phyloP scores from a whole-genome alignment of 768 basidiomycete genomes.

The Brasilioporus rufonigricans region DNA sequence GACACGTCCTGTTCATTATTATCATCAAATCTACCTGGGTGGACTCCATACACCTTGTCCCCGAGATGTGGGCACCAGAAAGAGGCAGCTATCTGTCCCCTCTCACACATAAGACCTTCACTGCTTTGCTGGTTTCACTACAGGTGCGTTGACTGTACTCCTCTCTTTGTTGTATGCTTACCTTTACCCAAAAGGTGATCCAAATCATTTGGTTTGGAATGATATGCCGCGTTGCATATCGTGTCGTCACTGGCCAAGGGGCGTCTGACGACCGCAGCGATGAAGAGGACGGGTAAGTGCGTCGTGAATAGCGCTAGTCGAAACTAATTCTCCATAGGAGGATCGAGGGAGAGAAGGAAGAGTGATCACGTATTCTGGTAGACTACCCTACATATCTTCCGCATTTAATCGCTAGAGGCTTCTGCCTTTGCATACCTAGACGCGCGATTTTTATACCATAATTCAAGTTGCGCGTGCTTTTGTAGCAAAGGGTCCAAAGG shows the following conservation, averaged over 20 bases:
- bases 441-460: constrained; percentile 29
- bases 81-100: constrained; percentile 55
- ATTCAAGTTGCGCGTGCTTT: constrained; percentile 3
- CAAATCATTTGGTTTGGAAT: constrained; percentile 84
- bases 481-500: not conserved
- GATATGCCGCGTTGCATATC: constrained; percentile 82
- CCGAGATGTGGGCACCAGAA: constrained; percentile 57
- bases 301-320: not conserved
- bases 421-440: constrained; percentile 28
- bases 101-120: constrained; percentile 47
- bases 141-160: constrained; percentile 44
- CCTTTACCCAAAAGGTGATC: constrained; percentile 45
- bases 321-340: constrained; percentile 19
- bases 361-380: constrained; percentile 24
- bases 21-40: constrained; percentile 61
- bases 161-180: constrained; percentile 3
- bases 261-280: constrained; percentile 88
- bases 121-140: constrained; percentile 50
- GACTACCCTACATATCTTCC: constrained; percentile 21
- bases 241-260: constrained; percentile 68
- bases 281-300: constrained; percentile 58
- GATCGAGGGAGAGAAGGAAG: constrained; percentile 21
- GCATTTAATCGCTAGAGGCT: constrained; percentile 24
- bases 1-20: constrained; percentile 77
- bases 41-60: constrained; percentile 48